Evolutionary conservation across 371 early-diverging fungal genomes (phyloP).

Genomic region (Parasitella parasitica): DNA sequence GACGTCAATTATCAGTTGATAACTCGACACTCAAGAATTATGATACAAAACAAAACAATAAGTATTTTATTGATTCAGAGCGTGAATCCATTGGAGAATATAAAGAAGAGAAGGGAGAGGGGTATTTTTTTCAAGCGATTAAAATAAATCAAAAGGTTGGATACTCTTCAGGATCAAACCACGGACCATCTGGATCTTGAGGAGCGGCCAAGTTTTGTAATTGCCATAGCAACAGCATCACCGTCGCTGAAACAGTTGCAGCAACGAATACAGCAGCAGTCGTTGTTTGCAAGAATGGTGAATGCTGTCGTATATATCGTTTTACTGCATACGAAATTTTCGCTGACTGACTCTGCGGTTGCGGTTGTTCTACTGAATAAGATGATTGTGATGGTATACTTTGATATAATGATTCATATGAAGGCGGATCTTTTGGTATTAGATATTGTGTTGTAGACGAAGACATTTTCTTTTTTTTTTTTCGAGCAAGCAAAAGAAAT

Average conservation of each 20-base stretch:
- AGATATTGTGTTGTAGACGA: constrained; percentile 15
- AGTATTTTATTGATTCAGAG: neutral
- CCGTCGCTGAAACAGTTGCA: constrained; percentile 42
- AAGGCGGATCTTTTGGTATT: constrained; percentile 45
- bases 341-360: constrained; percentile 9
- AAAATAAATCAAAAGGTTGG: neutral
- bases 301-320: constrained; percentile 27
- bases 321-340: constrained; percentile 14
- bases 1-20: neutral
- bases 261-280: constrained; percentile 46
- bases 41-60: neutral
- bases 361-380: neutral
- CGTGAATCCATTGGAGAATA: neutral
- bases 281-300: constrained; percentile 35
- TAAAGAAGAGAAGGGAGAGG: neutral
- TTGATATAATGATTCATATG: constrained; percentile 42
- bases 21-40: neutral
- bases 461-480: constrained; percentile 8
- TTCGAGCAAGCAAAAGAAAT: neutral
- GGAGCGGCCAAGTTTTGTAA: constrained; percentile 43
- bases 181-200: constrained; percentile 38
- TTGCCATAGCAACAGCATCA: constrained; percentile 48
- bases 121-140: neutral
- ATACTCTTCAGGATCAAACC: constrained; percentile 30
- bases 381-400: constrained; percentile 25